Conservation (phyloP, 202 grass and related monocot genomes). For the Setaria italica region DNA sequence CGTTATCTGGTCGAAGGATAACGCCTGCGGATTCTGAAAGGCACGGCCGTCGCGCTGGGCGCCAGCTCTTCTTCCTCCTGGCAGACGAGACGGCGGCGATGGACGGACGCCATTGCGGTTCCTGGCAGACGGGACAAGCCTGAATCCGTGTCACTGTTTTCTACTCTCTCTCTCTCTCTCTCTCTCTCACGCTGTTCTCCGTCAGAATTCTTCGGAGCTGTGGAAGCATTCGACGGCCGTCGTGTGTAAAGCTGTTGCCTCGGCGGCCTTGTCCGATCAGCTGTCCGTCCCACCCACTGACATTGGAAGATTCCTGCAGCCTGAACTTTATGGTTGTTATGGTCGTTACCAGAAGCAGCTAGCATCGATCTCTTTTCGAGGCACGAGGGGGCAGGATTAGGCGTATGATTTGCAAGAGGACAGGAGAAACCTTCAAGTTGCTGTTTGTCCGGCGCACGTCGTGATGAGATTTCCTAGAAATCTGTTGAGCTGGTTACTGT, state of each 20-base stretch:
- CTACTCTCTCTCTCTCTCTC: background rate
- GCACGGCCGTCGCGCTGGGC: background rate
- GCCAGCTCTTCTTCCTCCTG: background rate
- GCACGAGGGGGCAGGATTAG: too few relatives aligned
- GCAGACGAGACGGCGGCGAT: background rate
- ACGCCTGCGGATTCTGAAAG: slow-evolving; percentile 6
- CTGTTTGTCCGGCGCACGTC: background rate
- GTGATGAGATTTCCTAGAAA: background rate
- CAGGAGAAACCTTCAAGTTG: background rate
- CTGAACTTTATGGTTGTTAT: background rate
- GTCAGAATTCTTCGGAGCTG: slow-evolving; percentile 13
- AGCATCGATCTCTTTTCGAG: too few relatives aligned
- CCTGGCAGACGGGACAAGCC: too few relatives aligned
- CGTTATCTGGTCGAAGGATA: background rate
- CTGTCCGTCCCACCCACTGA: background rate
- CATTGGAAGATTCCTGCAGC: slow-evolving; percentile 14
- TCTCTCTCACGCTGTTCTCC: background rate
- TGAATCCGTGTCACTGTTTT: background rate
- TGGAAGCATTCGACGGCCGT: background rate
- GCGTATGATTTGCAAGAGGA: background rate
- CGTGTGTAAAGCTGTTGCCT: background rate
- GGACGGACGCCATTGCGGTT: too few relatives aligned
- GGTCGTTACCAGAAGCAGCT: background rate
- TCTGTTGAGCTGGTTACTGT: background rate
- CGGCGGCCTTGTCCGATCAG: background rate